A percentile compares a stretch with the other conserved stretches of the same genome.
Evolutionary conservation across 306 rosid genomes (phyloP).

Genomic region (Psophocarpus tetragonolobus): DNA sequence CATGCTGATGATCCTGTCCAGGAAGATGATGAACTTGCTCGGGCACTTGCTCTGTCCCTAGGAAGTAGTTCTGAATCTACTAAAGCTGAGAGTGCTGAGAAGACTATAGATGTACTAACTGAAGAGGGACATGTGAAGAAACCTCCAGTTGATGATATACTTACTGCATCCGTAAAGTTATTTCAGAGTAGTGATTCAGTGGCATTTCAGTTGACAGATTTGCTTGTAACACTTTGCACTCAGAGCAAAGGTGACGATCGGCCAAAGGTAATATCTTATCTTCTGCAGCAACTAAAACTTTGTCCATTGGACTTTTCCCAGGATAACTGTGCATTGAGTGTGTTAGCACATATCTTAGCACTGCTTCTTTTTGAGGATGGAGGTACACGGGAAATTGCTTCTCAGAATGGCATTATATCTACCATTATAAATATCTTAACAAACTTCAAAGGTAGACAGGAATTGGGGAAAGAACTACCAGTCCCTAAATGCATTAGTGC

Average conservation of each 20-base stretch:
- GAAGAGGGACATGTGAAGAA: conserved; percentile 79
- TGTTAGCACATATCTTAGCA: conserved; percentile 80
- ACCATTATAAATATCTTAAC: conserved; percentile 70
- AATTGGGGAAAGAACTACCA: conserved; percentile 60
- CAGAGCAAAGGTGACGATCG: conserved; percentile 94
- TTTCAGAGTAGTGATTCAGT: conserved; percentile 86
- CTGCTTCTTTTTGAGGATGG: conserved; percentile 90
- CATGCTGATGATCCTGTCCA: conserved; percentile 97
- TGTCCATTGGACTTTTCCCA: conserved; percentile 76
- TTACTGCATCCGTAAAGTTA: conserved; percentile 72
- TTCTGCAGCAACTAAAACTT: conserved; percentile 91
- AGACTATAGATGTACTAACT: conserved; percentile 66
- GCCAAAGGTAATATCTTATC: conserved; percentile 79
- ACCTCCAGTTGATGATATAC: conserved; percentile 94
- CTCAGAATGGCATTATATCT: conserved; percentile 73
- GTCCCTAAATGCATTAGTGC: conserved; percentile 86
- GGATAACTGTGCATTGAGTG: conserved; percentile 74
- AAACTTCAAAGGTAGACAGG: conserved; percentile 63
- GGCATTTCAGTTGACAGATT: conserved; percentile 91
- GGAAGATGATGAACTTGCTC: conserved; percentile 98
- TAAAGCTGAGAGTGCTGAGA: conserved; percentile 76
- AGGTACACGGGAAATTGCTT: conserved; percentile 80
- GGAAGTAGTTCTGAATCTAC: conserved; percentile 89
- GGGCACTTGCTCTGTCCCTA: conserved; percentile 91
- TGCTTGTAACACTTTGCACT: conserved; percentile 82